Evolutionary conservation across 2,329 filamentous ascomycete genomes (phyloP).

Genomic region (Colletotrichum truncatum): DNA sequence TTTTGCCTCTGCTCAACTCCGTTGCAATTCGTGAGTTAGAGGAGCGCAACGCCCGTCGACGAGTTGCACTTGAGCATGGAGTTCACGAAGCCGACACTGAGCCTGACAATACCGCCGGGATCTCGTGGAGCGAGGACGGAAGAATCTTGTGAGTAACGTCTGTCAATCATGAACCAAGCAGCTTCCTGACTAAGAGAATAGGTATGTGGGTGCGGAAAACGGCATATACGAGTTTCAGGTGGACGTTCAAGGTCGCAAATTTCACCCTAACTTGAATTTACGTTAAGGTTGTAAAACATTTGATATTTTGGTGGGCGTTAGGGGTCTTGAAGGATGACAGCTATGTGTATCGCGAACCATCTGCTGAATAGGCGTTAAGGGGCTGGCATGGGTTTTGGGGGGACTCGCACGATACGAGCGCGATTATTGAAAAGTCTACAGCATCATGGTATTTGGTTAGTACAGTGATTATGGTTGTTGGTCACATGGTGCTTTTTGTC

Average conservation of each 20-base stretch:
- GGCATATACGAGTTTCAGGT: slow-evolving; percentile 81
- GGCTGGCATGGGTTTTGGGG: not conserved
- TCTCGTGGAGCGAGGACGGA: slow-evolving; percentile 71
- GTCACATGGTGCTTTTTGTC: not conserved
- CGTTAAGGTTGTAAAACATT: slow-evolving; percentile 47
- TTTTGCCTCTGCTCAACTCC: slow-evolving; percentile 48
- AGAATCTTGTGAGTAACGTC: slow-evolving; percentile 61
- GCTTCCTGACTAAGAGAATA: slow-evolving; percentile 42
- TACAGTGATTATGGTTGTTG: not conserved
- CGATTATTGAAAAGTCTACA: slow-evolving; percentile 2
- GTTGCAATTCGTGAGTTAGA: slow-evolving; percentile 41
- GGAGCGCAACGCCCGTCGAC: slow-evolving; percentile 36
- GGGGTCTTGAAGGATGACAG: not conserved
- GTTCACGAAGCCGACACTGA: slow-evolving; percentile 55
- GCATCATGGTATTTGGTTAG: not conserved
- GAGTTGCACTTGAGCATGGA: slow-evolving; percentile 45
- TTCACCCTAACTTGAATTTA: slow-evolving; percentile 63
- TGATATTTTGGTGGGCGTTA: not conserved
- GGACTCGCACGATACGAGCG: not conserved
- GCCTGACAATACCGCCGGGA: slow-evolving; percentile 67
- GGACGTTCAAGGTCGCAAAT: slow-evolving; percentile 69
- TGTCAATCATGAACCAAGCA: not conserved
- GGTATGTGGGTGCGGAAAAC: slow-evolving; percentile 73
- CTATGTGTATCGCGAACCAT: not conserved
- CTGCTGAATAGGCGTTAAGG: slow-evolving; percentile 7